A percentile compares a stretch with the other conserved stretches of the same genome.
phyloP scores from a whole-genome alignment of 371 early-diverging fungal species.

The Funneliformis caledonium region DNA sequence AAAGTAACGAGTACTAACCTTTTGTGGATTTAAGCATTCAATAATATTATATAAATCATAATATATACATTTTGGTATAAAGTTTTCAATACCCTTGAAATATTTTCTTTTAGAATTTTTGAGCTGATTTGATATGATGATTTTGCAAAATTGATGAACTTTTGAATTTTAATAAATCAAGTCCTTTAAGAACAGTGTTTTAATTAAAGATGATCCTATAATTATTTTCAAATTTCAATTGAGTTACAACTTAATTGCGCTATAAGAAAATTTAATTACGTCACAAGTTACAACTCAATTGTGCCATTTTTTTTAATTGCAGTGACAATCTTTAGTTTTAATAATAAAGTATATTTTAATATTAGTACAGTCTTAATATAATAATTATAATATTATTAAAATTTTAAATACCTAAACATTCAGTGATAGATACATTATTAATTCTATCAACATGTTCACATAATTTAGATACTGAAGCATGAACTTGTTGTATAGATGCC shows the following conservation, averaged over 20 bases:
- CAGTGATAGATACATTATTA: slow-evolving; percentile 78
- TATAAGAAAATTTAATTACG: too few species aligned
- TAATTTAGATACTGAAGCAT: slow-evolving; percentile 93
- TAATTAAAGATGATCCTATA: too few species aligned
- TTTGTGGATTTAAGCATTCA: slow-evolving; percentile 58
- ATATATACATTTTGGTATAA: slow-evolving; percentile 63
- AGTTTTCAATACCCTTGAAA: slow-evolving; percentile 72
- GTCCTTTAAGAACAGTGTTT: slow-evolving; percentile 36
- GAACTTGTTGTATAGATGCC: slow-evolving; percentile 94
- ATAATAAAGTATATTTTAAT: neutral
- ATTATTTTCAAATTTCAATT: too few species aligned
- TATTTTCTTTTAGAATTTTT: slow-evolving; percentile 80
- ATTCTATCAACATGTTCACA: slow-evolving; percentile 91
- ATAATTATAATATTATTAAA: slow-evolving; percentile 2
- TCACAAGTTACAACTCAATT: too few species aligned
- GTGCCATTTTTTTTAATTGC: too few species aligned
- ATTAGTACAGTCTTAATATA: neutral
- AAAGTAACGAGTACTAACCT: slow-evolving; percentile 42
- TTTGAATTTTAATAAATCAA: slow-evolving; percentile 77
- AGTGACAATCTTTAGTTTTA: too few species aligned
- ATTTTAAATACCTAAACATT: slow-evolving; percentile 71
- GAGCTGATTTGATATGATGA: slow-evolving; percentile 78
- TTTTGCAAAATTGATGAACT: slow-evolving; percentile 46
- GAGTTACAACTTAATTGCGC: too few species aligned
- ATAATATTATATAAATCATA: slow-evolving; percentile 64